Evolutionary conservation across 148 eudicot genomes (phyloP).

Genomic region (Nepenthes mirabilis): DNA sequence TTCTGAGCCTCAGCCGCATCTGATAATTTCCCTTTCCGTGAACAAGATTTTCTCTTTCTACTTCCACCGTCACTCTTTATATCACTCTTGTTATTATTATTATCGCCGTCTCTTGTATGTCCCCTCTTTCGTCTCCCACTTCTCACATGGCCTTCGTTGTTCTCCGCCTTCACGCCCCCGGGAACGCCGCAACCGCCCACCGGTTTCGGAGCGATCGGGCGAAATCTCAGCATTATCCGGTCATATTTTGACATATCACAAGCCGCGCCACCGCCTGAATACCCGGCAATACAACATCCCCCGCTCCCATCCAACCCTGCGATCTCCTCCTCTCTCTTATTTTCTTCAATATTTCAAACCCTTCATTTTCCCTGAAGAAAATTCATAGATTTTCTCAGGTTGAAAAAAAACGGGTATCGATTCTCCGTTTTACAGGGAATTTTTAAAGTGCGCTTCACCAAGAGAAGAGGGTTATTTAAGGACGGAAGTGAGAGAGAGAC

Average conservation of each 20-base stretch:
- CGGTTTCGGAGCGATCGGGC: conserved; percentile 94
- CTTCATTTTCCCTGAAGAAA: no score
- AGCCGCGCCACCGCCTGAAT: conserved; percentile 15
- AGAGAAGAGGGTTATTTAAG: no score
- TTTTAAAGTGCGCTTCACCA: no score
- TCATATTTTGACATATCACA: conserved; percentile 37
- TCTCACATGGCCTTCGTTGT: conserved; percentile 5
- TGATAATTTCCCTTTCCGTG: conserved; percentile 10
- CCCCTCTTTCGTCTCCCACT: conserved; percentile 23
- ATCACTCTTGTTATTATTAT: neutral
- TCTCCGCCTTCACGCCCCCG: neutral
- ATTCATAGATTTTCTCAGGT: no score
- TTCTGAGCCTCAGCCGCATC: conserved; percentile 11
- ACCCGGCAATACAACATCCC: conserved; percentile 56
- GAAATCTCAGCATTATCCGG: conserved; percentile 59
- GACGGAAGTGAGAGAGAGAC: conserved; percentile 5
- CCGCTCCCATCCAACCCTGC: conserved; percentile 30
- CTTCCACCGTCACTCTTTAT: neutral
- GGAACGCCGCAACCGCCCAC: conserved; percentile 6
- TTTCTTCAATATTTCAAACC: no score
- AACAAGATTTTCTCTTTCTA: conserved; percentile 9
- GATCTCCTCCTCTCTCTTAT: neutral
- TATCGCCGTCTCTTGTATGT: neutral
- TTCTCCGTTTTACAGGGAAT: no score
- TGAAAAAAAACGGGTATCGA: neutral